Conservation (phyloP, 2,329 filamentous ascomycete genomes). For the Blastomyces parvus region DNA sequence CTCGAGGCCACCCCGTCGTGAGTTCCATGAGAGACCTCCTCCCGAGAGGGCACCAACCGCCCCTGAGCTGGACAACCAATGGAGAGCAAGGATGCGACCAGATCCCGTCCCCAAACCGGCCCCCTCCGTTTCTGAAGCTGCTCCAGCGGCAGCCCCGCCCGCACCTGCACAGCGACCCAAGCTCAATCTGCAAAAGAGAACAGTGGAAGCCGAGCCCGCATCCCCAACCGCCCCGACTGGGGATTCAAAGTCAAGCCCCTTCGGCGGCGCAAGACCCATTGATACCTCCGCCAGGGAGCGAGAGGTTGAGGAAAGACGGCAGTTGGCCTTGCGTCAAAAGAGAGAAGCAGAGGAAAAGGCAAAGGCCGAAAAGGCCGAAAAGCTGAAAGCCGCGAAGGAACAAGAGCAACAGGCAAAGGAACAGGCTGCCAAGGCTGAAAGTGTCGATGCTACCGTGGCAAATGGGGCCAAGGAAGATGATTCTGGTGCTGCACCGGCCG, state of each 20-base stretch:
- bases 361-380: slow-evolving; percentile 59
- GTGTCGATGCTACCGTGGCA: slow-evolving; percentile 27
- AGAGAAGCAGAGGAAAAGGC: slow-evolving; percentile 78
- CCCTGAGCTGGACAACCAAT: slow-evolving; percentile 85
- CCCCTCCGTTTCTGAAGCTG: slow-evolving; percentile 60
- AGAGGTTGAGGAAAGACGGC: slow-evolving; percentile 80
- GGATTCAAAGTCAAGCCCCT: slow-evolving; percentile 81
- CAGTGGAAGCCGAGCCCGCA: slow-evolving; percentile 59
- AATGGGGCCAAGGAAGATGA: slow-evolving; percentile 35
- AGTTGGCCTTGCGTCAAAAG: slow-evolving; percentile 66
- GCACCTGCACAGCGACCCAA: slow-evolving; percentile 61
- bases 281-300: slow-evolving; percentile 84
- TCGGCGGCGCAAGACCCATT: slow-evolving; percentile 86
- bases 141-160: slow-evolving; percentile 61
- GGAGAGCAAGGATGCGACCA: slow-evolving; percentile 86
- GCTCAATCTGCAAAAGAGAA: slow-evolving; percentile 83
- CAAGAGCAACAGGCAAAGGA: slow-evolving; percentile 39
- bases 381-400: slow-evolving; percentile 56
- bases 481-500: slow-evolving; percentile 33
- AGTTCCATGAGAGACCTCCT: slow-evolving; percentile 58
- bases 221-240: slow-evolving; percentile 34
- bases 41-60: slow-evolving; percentile 68
- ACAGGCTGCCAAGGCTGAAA: slow-evolving; percentile 28
- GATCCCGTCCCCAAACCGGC: slow-evolving; percentile 55
- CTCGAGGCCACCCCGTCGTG: slow-evolving; percentile 67